Percentiles rank a stretch among this genome's conserved stretches.
These are phyloP conservation scores for Euphorbia celastroides DNA, from an alignment of 441 rosid species.

Conservation along the genomic window DNA sequence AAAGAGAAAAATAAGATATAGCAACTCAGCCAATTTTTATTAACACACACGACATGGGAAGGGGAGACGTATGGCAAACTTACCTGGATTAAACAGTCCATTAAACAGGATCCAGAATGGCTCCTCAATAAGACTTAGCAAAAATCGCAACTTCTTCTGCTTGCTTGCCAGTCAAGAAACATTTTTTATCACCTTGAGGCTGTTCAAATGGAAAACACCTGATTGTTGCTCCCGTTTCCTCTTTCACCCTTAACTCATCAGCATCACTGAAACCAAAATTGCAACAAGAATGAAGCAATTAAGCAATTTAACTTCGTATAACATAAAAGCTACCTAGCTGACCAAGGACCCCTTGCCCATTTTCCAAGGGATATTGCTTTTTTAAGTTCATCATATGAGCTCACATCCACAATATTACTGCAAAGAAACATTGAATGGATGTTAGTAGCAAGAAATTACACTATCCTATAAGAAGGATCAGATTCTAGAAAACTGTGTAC, in stretches of 20 bases:
- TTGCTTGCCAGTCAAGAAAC: conserved; percentile 79
- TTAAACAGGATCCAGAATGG: neutral
- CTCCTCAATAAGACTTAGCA: conserved; percentile 71
- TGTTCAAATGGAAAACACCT: conserved; percentile 91
- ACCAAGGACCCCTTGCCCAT: conserved; percentile 98
- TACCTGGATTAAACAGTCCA: conserved; percentile 5
- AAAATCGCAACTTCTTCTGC: conserved; percentile 87
- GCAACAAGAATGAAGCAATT: neutral
- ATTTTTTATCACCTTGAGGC: conserved; percentile 50
- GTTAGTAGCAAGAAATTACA: neutral
- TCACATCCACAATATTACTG: conserved; percentile 87
- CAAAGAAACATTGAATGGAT: conserved; percentile 20
- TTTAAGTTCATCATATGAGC: conserved; percentile 77
- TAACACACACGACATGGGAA: neutral
- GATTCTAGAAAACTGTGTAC: neutral
- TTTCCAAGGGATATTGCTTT: conserved; percentile 62
- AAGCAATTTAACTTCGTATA: neutral
- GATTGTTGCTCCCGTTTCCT: conserved; percentile 92
- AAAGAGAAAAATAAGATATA: neutral
- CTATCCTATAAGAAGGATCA: neutral
- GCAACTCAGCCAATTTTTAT: neutral
- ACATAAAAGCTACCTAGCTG: conserved; percentile 42
- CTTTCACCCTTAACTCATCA: conserved; percentile 75
- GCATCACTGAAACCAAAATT: conserved; percentile 41
- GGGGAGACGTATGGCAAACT: conserved; percentile 9